Percentiles rank a stretch among this genome's conserved stretches.
phyloP scores from a whole-genome alignment of 768 basidiomycete species.

The Piloderma croceum region DNA sequence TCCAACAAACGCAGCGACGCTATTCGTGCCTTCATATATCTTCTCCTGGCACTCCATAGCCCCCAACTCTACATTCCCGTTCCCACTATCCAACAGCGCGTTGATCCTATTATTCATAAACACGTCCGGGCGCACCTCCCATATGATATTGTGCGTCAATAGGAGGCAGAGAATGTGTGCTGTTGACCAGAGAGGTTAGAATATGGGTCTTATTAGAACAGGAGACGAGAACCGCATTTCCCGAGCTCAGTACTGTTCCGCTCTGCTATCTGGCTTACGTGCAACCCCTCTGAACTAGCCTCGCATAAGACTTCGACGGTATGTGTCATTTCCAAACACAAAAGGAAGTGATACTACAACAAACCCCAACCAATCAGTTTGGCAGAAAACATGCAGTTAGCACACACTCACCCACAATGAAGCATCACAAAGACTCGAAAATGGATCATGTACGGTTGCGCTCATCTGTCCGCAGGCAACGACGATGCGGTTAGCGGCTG shows the following conservation, averaged over 20 bases:
- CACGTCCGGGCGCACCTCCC: constrained; percentile 63
- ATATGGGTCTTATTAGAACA: background rate
- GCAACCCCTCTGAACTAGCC: constrained; percentile 49
- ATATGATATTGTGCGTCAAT: constrained; percentile 72
- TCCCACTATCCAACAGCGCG: constrained; percentile 65
- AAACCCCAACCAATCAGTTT: background rate
- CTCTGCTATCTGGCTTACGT: constrained; percentile 41
- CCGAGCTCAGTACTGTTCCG: constrained; percentile 39
- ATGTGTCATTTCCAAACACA: constrained; percentile 71
- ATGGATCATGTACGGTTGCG: constrained; percentile 60
- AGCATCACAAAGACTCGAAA: constrained; percentile 69
- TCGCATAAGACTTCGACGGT: constrained; percentile 64
- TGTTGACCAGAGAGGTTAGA: constrained; percentile 22
- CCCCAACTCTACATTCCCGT: background rate
- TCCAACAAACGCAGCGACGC: constrained; percentile 65
- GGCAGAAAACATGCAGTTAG: background rate
- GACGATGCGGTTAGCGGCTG: constrained; percentile 59
- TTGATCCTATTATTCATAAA: constrained; percentile 71
- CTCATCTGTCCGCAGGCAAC: constrained; percentile 66
- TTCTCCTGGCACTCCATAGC: constrained; percentile 41
- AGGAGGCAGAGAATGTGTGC: constrained; percentile 72
- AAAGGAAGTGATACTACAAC: constrained; percentile 63
- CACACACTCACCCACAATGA: constrained; percentile 57
- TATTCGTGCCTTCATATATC: constrained; percentile 64
- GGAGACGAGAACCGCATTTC: constrained; percentile 43